Percentiles rank a stretch among this genome's conserved stretches.
Conservation (phyloP, 129 eudicot species). For the Chrysanthemum lavandulifolium region DNA sequence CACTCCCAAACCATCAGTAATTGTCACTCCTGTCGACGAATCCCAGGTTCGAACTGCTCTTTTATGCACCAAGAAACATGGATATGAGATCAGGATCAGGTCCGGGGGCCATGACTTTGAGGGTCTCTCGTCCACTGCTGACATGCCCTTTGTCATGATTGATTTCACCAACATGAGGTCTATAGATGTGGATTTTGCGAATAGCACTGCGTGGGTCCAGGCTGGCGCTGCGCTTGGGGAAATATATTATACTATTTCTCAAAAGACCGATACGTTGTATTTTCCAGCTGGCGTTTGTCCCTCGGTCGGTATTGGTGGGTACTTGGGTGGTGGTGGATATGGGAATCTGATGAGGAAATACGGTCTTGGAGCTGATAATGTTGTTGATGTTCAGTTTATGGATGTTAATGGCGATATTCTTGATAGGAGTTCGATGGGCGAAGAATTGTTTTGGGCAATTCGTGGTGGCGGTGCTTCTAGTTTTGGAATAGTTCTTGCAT, state of each 20-base stretch:
- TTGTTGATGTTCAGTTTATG: background rate
- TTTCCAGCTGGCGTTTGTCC: background rate
- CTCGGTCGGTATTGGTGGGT: background rate
- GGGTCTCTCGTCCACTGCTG: background rate
- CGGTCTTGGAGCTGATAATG: background rate
- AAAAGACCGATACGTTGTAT: background rate
- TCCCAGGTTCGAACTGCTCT: background rate
- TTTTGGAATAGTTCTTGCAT: no score
- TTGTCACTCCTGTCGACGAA: background rate
- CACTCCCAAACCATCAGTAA: background rate
- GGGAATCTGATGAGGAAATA: background rate
- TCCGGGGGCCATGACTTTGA: background rate
- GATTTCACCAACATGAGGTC: background rate
- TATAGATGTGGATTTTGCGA: background rate
- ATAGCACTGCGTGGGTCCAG: constrained; percentile 7
- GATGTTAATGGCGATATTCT: background rate
- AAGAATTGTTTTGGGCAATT: background rate
- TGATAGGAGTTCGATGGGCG: background rate
- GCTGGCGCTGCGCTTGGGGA: background rate
- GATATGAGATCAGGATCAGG: constrained; percentile 16
- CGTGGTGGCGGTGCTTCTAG: no score
- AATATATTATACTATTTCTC: background rate
- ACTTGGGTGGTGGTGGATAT: background rate
- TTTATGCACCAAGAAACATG: constrained; percentile 2
- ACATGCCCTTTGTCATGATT: background rate